Evolutionary conservation across 768 basidiomycete species (phyloP).

Genomic region (Mycena vulgaris): DNA sequence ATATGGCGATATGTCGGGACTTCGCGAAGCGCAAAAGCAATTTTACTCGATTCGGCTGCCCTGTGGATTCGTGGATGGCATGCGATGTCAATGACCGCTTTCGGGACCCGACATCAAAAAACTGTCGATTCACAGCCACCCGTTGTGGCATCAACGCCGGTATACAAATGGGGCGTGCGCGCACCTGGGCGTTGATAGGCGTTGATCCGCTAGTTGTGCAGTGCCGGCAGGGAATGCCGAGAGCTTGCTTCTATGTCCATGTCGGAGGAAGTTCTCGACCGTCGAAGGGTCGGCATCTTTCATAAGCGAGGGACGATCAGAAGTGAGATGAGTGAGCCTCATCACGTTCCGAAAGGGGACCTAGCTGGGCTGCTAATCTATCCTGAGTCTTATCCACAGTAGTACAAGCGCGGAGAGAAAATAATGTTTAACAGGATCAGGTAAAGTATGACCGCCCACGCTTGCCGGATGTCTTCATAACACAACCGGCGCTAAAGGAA

Average conservation of each 20-base stretch:
- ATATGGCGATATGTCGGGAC: neutral
- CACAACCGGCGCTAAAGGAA: neutral
- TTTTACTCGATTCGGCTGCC: neutral
- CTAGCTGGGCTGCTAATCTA: too few relatives aligned
- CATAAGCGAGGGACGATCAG: slow-evolving; percentile 26
- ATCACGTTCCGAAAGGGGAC: too few relatives aligned
- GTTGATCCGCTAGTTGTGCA: slow-evolving; percentile 22
- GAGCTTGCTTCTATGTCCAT: neutral
- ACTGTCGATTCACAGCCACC: neutral
- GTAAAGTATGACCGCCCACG: neutral
- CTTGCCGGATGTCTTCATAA: neutral
- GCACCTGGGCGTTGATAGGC: too few relatives aligned
- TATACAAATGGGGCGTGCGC: slow-evolving; percentile 2
- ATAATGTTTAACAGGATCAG: slow-evolving; percentile 7
- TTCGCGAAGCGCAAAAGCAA: neutral
- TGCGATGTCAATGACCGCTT: neutral
- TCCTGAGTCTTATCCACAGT: too few relatives aligned
- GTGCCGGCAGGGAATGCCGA: slow-evolving; percentile 20
- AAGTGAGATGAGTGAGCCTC: neutral
- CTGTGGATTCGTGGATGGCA: neutral
- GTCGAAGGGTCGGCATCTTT: slow-evolving; percentile 9
- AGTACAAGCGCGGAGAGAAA: neutral
- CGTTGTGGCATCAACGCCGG: neutral
- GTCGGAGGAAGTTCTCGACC: slow-evolving; percentile 25
- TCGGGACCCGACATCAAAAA: neutral